Conservation (phyloP, 1,139 yeast species). For the Yamadazyma pseudoaaseri region DNA sequence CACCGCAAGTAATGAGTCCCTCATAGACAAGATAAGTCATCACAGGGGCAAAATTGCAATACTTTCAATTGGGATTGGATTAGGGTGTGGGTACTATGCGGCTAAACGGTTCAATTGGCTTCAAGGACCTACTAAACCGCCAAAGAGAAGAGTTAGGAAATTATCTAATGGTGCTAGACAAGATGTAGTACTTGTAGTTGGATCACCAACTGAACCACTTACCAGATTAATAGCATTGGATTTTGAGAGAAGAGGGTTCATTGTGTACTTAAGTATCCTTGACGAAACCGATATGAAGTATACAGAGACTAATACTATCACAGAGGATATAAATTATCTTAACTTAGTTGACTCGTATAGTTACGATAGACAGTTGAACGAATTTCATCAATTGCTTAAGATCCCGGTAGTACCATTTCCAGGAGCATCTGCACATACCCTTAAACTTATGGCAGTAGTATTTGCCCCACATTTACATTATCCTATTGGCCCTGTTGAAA, state of each 20-base stretch:
- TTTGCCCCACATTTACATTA: constrained; percentile 64
- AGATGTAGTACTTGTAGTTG: constrained; percentile 72
- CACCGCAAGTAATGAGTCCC: not conserved
- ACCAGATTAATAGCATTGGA: constrained; percentile 71
- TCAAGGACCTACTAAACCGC: constrained; percentile 3
- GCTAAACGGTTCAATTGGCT: constrained; percentile 1
- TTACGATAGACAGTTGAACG: constrained; percentile 30
- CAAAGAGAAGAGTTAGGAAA: constrained; percentile 55
- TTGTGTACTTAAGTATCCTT: constrained; percentile 71
- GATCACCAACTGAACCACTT: constrained; percentile 76
- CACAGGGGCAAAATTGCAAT: constrained; percentile 19
- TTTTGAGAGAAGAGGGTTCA: constrained; percentile 74
- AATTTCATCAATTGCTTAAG: constrained; percentile 41
- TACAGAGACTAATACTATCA: constrained; percentile 56
- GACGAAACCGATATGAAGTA: constrained; percentile 62
- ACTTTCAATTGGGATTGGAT: constrained; percentile 31
- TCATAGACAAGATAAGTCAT: constrained; percentile 10
- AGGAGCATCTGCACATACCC: constrained; percentile 53
- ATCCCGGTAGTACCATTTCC: constrained; percentile 46
- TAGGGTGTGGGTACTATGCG: constrained; percentile 20
- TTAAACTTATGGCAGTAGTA: constrained; percentile 56
- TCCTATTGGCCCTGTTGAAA: constrained; percentile 70
- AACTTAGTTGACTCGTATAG: constrained; percentile 28
- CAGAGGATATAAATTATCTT: constrained; percentile 49
- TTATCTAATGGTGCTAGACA: constrained; percentile 69